Base-by-base conservation (phyloP, 177 flowering plant species). In the Vitis hybrid region DNA sequence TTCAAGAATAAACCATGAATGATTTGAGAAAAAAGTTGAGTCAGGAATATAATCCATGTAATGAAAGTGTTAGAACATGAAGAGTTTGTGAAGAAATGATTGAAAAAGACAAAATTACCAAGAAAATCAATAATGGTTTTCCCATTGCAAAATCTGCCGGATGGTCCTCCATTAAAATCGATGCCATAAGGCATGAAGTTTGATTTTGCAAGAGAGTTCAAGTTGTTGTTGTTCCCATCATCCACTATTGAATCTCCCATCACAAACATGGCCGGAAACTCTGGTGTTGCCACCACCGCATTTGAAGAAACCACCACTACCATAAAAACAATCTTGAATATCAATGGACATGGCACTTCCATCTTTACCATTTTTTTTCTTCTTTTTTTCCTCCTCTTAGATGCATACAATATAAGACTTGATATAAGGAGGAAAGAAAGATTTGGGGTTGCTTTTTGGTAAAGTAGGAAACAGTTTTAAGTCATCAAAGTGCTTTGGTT, bases 111-210 rank as follows among this genome's bases (percentile, higher is more conserved):
- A 19, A 13, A 57, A 1, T 57, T 76, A 84, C 87, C 79, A 1
- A 79, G 74, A 46, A 75, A 75, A 65, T 82, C 88, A 11, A 82
- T 65, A 30, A 78, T 60, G 60, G 82, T 82, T 70, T 74, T 79
- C 6, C 88, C 86, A 56, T 85, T 82, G 69, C 67, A 77, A 46
- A 85, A 85, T 59, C 88, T 77, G 3, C 86, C 86, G 6, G 84
- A 71, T 10, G 88, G 83, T 0, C 88, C 83, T 52, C 55, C 46
- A 21, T 51, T 1, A 76, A 77, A 82, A 70, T 85, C 88, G 48
- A 82, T 70, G 1, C 86, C 88, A 62, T 82, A 85, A n/a, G 86
- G 88, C 17, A 70, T 2, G 66, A 68, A 85, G 59, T 84, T 77
- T 2, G 88, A 69, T 62, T 78, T 82, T 1, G 88, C 88, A 1